Evolutionary conservation across 192 early-diverging fungal species (phyloP).

Genomic region (Umbelopsis isabellina): DNA sequence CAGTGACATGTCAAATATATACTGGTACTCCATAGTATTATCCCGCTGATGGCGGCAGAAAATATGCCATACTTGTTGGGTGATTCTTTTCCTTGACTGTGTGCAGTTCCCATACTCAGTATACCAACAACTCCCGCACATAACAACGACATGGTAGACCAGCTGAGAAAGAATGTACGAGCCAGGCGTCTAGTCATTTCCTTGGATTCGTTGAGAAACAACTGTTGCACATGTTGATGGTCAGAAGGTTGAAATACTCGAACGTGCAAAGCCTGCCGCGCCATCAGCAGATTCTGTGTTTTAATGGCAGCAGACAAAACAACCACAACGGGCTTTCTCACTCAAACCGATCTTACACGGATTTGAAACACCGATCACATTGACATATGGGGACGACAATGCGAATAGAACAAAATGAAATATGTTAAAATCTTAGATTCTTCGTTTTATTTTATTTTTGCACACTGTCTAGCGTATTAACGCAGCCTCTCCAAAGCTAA

Average conservation of each 20-base stretch:
- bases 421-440: not conserved
- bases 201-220: not conserved
- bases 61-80: conserved; percentile 3
- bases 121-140: conserved; percentile 16
- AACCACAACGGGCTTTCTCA: not conserved
- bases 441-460: not conserved
- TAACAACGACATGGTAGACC: conserved; percentile 4
- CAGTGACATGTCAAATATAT: conserved; percentile 14
- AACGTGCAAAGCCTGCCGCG: not conserved
- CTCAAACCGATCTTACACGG: not conserved
- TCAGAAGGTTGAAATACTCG: conserved; percentile 17
- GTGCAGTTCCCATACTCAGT: conserved; percentile 9
- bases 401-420: not conserved
- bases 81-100: not conserved
- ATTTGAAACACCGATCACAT: not conserved
- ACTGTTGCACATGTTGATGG: not conserved
- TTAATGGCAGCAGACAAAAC: not conserved
- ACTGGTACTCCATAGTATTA: conserved; percentile 10
- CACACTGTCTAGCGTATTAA: conserved; percentile 7
- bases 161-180: conserved; percentile 1
- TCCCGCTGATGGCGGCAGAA: conserved; percentile 9
- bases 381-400: not conserved
- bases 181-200: not conserved
- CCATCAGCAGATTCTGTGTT: not conserved
- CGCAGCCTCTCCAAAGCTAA: conserved; percentile 12